Conservation (phyloP, 1,284 basidiomycete species). For the Fomitopsis palustris region DNA sequence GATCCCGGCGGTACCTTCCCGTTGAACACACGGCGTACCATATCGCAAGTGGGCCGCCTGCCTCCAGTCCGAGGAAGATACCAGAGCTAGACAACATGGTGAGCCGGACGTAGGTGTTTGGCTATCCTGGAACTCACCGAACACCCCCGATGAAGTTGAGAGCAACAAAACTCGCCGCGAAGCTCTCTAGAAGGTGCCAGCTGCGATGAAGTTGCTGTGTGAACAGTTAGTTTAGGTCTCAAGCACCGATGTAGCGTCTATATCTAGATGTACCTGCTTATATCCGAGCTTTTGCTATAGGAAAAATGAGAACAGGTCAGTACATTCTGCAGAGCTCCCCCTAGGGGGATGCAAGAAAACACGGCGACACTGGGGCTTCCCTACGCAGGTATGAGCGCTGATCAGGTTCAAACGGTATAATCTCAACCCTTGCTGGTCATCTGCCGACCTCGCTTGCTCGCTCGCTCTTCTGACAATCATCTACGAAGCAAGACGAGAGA, state of each 20-base stretch:
- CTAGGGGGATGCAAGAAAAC: slow-evolving; percentile 32
- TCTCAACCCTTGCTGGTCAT: slow-evolving; percentile 69
- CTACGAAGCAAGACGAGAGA: slow-evolving; percentile 18
- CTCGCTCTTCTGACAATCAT: slow-evolving; percentile 25
- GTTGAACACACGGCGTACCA: slow-evolving; percentile 41
- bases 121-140: slow-evolving; percentile 41
- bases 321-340: slow-evolving; percentile 36
- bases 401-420: slow-evolving; percentile 93
- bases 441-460: slow-evolving; percentile 12
- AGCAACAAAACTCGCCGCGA: slow-evolving; percentile 81
- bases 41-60: slow-evolving; percentile 82
- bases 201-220: slow-evolving; percentile 75
- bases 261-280: slow-evolving; percentile 54
- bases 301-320: slow-evolving; percentile 43
- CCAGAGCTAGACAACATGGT: slow-evolving; percentile 46
- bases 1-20: not conserved
- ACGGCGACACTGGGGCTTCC: slow-evolving; percentile 80
- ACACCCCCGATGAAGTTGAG: slow-evolving; percentile 85
- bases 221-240: slow-evolving; percentile 3
- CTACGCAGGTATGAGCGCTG: slow-evolving; percentile 95
- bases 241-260: not conserved
- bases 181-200: slow-evolving; percentile 79
- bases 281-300: slow-evolving; percentile 72
- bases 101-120: too few species aligned
- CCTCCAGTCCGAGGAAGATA: slow-evolving; percentile 77